Evolutionary conservation across 2,329 filamentous ascomycete species (phyloP).

Genomic region (Neoascochyta sp.): DNA sequence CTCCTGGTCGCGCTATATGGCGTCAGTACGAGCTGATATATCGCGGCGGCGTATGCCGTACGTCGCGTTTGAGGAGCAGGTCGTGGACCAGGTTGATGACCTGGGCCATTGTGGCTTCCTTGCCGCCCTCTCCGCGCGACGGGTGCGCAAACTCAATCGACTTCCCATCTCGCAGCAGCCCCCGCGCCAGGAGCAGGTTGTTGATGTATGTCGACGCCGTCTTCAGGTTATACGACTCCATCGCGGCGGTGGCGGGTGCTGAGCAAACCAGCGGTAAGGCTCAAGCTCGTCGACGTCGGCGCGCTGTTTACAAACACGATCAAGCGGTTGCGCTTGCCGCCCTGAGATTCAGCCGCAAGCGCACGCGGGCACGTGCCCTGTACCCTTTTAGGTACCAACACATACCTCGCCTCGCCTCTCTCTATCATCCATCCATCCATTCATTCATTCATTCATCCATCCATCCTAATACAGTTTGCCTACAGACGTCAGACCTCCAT

Average conservation of each 20-base stretch:
- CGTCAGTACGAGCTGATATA: conserved; percentile 9
- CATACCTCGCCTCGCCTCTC: too few relatives aligned
- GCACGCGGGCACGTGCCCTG: too few relatives aligned
- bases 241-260: conserved; percentile 27
- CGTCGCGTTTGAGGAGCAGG: conserved; percentile 82
- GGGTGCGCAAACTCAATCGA: conserved; percentile 79
- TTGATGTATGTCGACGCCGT: conserved; percentile 63
- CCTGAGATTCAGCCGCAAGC: too few relatives aligned
- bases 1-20: conserved; percentile 75
- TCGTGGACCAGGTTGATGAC: conserved; percentile 95
- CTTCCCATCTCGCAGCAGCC: conserved; percentile 61
- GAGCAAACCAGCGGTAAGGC: conserved; percentile 4
- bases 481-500: too few relatives aligned
- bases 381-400: too few relatives aligned
- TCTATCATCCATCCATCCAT: too few relatives aligned
- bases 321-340: conserved; percentile 4
- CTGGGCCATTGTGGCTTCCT: conserved; percentile 70
- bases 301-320: conserved; percentile 10
- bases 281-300: too few relatives aligned
- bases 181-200: conserved; percentile 61
- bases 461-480: too few relatives aligned
- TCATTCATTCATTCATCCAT: too few relatives aligned
- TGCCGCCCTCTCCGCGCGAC: conserved; percentile 58
- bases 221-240: conserved; percentile 53
- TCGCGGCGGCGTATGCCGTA: conserved; percentile 44